Percentiles rank a stretch among this genome's conserved stretches.
These are phyloP conservation scores for Vitis rupestris DNA, from an alignment of 164 flowering plant species.

Conservation along the genomic window DNA sequence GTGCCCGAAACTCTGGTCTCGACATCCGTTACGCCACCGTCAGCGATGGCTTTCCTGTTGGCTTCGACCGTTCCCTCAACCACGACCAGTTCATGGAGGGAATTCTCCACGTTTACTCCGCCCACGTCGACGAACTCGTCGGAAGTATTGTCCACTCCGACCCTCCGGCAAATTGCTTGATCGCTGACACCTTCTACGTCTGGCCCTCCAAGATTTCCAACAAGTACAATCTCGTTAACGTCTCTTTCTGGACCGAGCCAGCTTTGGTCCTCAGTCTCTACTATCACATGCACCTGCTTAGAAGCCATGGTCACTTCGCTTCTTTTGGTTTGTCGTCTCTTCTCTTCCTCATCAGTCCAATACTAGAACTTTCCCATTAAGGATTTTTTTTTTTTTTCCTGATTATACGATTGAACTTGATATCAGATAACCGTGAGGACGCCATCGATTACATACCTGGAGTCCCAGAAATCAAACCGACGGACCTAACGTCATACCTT, in stretches of 20 bases:
- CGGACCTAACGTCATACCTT: conserved; percentile 49
- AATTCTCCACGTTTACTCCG: conserved; percentile 38
- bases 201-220: conserved; percentile 46
- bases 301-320: conserved; percentile 45
- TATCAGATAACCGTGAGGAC: conserved; percentile 42
- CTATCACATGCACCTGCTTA: conserved; percentile 47
- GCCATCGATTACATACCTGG: conserved; percentile 60
- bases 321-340: conserved; percentile 28
- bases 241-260: conserved; percentile 68
- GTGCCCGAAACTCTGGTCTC: conserved; percentile 42
- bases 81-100: conserved; percentile 48
- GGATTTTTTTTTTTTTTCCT: no score
- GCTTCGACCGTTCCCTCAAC: conserved; percentile 49
- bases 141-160: conserved; percentile 17
- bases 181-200: conserved; percentile 59
- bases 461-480: conserved; percentile 34
- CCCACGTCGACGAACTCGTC: conserved; percentile 48
- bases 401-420: neutral
- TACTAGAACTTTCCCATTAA: no score
- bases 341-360: neutral
- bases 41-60: conserved; percentile 56
- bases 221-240: conserved; percentile 36
- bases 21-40: conserved; percentile 50
- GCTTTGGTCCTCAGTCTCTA: conserved; percentile 50
- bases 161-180: conserved; percentile 36